Conservation (phyloP, 768 basidiomycete species). For the Pholiota conissans region DNA sequence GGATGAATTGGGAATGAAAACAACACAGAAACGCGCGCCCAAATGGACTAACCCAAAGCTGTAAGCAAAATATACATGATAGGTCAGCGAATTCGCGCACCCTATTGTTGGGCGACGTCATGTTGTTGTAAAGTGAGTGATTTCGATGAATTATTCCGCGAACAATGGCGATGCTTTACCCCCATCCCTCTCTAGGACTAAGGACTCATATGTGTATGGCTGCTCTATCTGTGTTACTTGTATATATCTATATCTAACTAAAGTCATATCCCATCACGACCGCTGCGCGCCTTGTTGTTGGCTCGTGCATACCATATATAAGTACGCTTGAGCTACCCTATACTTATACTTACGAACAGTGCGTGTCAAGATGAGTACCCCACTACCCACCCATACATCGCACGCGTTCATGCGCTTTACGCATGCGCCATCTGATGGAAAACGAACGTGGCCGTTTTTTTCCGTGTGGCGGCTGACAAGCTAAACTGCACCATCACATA, state of each 20-base stretch:
- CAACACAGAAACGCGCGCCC: slow-evolving; percentile 47
- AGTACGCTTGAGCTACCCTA: not conserved
- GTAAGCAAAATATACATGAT: too few species aligned
- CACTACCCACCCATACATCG: too few species aligned
- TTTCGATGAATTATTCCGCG: not conserved
- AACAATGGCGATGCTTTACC: not conserved
- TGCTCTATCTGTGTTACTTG: not conserved
- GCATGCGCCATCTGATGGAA: not conserved
- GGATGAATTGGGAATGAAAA: too few species aligned
- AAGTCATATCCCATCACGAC: not conserved
- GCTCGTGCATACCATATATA: not conserved
- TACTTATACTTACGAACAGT: not conserved
- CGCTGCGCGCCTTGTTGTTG: not conserved
- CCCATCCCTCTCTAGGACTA: not conserved
- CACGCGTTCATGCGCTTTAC: not conserved
- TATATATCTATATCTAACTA: not conserved
- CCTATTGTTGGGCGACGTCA: slow-evolving; percentile 1
- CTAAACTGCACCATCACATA: too few species aligned
- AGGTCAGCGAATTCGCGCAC: not conserved
- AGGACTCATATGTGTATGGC: too few species aligned
- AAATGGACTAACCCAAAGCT: slow-evolving; percentile 62
- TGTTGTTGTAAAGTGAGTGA: too few species aligned
- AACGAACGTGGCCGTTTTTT: too few species aligned
- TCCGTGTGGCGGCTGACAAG: too few species aligned
- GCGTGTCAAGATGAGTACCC: too few species aligned